phyloP scores from a whole-genome alignment of 345 rosid species.

The Linum trigynum region DNA sequence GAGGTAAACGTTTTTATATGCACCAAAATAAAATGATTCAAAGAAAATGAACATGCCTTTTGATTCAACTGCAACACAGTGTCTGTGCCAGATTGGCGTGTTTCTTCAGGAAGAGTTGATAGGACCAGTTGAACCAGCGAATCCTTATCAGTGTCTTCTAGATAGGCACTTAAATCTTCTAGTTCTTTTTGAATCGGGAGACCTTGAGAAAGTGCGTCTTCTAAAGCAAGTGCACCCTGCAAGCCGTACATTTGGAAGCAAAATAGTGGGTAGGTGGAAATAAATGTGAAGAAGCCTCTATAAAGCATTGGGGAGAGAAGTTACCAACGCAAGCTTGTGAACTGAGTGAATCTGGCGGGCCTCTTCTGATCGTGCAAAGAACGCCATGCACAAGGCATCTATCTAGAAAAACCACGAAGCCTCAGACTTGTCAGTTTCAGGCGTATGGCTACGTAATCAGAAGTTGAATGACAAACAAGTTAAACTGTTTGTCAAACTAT shows the following conservation, averaged over 20 bases:
- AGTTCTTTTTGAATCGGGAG: constrained; percentile 78
- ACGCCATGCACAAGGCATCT: constrained; percentile 85
- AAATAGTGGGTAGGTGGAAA: constrained; percentile 12
- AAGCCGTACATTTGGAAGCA: constrained; percentile 14
- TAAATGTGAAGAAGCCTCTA: constrained; percentile 2
- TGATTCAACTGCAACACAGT: constrained; percentile 62
- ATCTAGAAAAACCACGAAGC: constrained; percentile 38
- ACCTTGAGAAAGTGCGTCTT: constrained; percentile 84
- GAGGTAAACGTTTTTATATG: neutral
- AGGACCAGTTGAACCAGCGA: constrained; percentile 65
- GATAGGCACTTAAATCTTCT: constrained; percentile 43
- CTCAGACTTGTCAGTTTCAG: neutral
- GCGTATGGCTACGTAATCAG: neutral
- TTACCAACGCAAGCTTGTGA: constrained; percentile 94
- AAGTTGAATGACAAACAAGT: neutral
- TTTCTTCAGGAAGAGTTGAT: constrained; percentile 86
- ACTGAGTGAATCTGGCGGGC: constrained; percentile 81
- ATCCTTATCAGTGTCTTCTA: constrained; percentile 64
- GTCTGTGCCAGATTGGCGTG: constrained; percentile 59
- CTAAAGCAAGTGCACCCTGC: constrained; percentile 83
- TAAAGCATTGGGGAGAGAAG: neutral
- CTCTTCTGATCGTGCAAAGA: constrained; percentile 91
- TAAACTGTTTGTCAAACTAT: neutral
- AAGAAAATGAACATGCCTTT: constrained; percentile 38
- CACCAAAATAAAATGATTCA: neutral